Evolutionary conservation across 805 yeast genomes (phyloP).

Genomic region (Yamadazyma sp.): DNA sequence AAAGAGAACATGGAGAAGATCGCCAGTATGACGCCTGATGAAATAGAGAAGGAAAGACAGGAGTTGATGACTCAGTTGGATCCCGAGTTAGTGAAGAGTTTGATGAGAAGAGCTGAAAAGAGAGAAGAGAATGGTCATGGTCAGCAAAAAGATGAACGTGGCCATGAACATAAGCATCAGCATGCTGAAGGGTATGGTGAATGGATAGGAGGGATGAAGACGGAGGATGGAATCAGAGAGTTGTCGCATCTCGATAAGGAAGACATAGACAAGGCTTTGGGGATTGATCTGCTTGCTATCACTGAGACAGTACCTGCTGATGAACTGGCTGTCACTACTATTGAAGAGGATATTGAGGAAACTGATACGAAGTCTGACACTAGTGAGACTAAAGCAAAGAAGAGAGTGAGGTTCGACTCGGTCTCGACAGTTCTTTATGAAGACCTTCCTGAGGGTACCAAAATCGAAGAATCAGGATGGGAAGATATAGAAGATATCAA

Average conservation of each 20-base stretch:
- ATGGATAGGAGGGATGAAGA: conserved; percentile 42
- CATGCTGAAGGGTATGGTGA: conserved; percentile 45
- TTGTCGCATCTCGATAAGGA: conserved; percentile 33
- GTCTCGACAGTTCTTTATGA: conserved; percentile 30
- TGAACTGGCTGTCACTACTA: not conserved
- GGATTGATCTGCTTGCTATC: conserved; percentile 22
- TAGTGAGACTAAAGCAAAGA: conserved; percentile 7
- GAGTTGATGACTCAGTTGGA: conserved; percentile 68
- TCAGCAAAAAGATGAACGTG: not conserved
- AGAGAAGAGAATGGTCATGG: conserved; percentile 25
- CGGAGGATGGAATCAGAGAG: conserved; percentile 32
- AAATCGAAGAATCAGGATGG: conserved; percentile 42
- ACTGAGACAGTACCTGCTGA: not conserved
- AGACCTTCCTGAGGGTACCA: conserved; percentile 23
- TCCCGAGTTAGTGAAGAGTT: conserved; percentile 62
- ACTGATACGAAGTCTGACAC: not conserved
- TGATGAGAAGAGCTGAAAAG: conserved; percentile 56
- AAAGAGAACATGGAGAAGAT: conserved; percentile 67
- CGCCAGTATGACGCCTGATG: conserved; percentile 61
- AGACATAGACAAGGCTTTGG: conserved; percentile 40
- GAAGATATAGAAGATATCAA: conserved; percentile 54
- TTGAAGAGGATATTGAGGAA: not conserved
- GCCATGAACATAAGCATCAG: conserved; percentile 26
- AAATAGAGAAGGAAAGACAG: conserved; percentile 60
- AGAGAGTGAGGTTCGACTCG: conserved; percentile 35